Base-by-base conservation (phyloP, 2,329 filamentous ascomycete genomes). In the Xylaria multiplex region DNA sequence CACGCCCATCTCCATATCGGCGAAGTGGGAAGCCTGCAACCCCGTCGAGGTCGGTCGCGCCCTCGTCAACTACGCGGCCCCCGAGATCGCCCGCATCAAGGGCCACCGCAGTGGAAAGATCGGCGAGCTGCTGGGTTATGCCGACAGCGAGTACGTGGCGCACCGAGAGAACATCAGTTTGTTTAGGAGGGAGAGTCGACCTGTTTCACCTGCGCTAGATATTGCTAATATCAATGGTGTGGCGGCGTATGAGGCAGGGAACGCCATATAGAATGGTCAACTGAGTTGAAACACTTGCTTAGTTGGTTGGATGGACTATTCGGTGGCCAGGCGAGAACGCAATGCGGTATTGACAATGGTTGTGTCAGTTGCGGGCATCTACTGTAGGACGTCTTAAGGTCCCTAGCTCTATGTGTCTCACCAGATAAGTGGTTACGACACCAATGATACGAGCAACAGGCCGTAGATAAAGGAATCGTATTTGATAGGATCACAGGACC, bases 101-200 rank as follows among this genome's bases (percentile, higher is more conserved):
- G 96, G 96, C 1, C 84, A 91, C 70, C 89, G 91, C 77, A 97
- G 93, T 76, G 87, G 85, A 6, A 91, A 97, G 76, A 97, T 99
- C 69, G 84, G 89, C 54, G 84, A 86, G 9, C 82, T 96, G 50
- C 81, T 99, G 37, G 96, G 95, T 3, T 99, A 97, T 79, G 93
- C 93, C 22, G 94, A 97, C 77, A 96, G 91, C 75, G 93, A 98
- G 80, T 97, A 98, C 80, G 91, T 98, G 46, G 94, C 93, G 9
- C 84, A 96, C 74, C 85, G 93, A 69, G 93, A 97, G 78, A 95
- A 97, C 73, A 90, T 97, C 68, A 93, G 92, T 50, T 89, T 97
- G 71, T 90, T 91, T 69, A 78, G 77, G 35, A 37, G 66, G 54
- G 84, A 85, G 63, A 88, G 85, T 72, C 79, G 85, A 37, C 85